Conservation (phyloP, 495 filamentous ascomycete species). For the Podospora pseudocomata region DNA sequence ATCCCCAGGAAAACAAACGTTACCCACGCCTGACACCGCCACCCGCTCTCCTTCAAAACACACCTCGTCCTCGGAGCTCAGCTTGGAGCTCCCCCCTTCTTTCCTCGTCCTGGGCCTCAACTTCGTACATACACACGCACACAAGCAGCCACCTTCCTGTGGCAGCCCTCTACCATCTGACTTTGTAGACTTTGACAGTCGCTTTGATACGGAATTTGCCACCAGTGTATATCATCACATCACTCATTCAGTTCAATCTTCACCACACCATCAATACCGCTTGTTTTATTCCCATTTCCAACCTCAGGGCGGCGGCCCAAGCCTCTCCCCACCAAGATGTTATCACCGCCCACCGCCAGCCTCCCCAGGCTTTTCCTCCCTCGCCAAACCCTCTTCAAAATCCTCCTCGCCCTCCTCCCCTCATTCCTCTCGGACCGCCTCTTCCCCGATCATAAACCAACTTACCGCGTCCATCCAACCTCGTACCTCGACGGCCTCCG, state of each 20-base stretch:
- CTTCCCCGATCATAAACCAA: constrained; percentile 29
- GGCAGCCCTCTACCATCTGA: background rate
- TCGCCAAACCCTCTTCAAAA: constrained; percentile 4
- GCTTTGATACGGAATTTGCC: too few species aligned
- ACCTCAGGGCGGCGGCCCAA: background rate
- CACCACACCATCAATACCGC: background rate
- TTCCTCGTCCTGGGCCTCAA: background rate
- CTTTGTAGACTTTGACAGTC: constrained; percentile 1
- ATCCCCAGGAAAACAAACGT: background rate
- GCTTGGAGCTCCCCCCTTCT: background rate
- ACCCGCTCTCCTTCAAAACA: background rate
- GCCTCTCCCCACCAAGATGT: background rate
- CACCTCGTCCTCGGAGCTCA: background rate
- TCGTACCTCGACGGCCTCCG: constrained; percentile 54
- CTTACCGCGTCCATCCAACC: constrained; percentile 39
- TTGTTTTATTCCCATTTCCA: background rate
- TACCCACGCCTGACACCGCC: background rate
- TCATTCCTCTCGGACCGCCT: constrained; percentile 34
- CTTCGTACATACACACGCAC: background rate
- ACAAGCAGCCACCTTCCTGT: constrained; percentile 2
- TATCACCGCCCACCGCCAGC: background rate
- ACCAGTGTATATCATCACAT: background rate
- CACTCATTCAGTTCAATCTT: background rate
- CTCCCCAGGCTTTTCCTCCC: background rate
- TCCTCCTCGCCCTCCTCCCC: constrained; percentile 29